These are phyloP conservation scores for Alliaria petiolata DNA, from an alignment of 345 rosid species.

Conservation along the genomic window DNA sequence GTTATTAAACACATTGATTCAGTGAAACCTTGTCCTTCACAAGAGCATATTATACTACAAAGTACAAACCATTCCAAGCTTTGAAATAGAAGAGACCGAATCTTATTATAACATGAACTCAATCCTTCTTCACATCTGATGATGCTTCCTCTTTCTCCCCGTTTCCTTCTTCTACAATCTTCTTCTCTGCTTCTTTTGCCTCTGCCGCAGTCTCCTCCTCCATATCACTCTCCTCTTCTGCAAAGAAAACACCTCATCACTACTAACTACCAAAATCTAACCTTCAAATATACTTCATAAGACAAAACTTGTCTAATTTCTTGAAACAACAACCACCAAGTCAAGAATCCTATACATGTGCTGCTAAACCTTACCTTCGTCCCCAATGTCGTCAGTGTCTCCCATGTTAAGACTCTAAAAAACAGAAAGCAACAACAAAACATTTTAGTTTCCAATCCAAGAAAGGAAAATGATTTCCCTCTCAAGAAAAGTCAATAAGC, in stretches of 20 bases:
- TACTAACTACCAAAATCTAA: conserved; percentile 11
- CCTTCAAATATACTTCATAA: conserved; percentile 10
- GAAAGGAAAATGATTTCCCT: not conserved
- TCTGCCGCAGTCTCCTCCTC: conserved; percentile 34
- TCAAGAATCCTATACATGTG: not conserved
- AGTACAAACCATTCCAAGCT: too few relatives aligned
- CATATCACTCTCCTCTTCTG: conserved; percentile 37
- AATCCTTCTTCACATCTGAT: conserved; percentile 16
- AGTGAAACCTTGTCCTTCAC: too few relatives aligned
- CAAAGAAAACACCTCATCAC: not conserved
- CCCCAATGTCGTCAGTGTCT: not conserved
- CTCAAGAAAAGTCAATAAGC: not conserved
- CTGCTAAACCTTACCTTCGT: not conserved
- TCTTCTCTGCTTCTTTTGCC: not conserved
- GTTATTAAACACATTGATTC: too few relatives aligned
- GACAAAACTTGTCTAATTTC: not conserved
- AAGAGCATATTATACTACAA: too few relatives aligned
- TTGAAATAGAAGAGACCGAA: too few relatives aligned
- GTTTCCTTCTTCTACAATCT: conserved; percentile 16
- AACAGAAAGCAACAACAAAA: not conserved
- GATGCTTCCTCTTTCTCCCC: not conserved
- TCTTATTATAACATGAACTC: not conserved
- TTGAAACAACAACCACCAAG: not conserved
- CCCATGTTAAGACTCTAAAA: conserved; percentile 23
- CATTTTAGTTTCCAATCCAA: not conserved